Evolutionary conservation across 306 rosid genomes (phyloP), one percentile per base, ranked within the genome.

Genomic region (Leucaena leucocephala): DNA sequence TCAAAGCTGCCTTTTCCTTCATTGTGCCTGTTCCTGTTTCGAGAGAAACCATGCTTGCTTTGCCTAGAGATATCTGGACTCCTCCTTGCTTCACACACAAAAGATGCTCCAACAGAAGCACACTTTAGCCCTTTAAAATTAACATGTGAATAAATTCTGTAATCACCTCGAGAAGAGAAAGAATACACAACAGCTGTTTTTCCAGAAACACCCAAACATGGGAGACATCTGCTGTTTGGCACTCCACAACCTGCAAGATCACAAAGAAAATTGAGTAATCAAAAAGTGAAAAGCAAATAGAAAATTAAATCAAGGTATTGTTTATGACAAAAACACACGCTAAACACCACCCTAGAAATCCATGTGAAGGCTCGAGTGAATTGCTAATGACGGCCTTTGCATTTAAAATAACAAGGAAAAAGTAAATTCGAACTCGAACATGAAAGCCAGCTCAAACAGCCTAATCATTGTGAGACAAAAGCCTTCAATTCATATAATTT

Each of bases 51-150:
- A 0, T 89, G 84, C 85, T 83, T 89, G 85, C 84, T 90, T 81
- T 90, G 97, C 89, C 92, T 90, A 2, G 94, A 81, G 78, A 92
- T 90, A 72, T 95, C 98, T 5, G 98, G 89, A 77, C 85, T 89
- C 82, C 92, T 89, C 85, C 86, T 82, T 49, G 97, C 89, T 83
- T 85, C 80, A 79, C 98, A 95, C 11, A 80, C 87, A 61, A 90
- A 68, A 78, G 93, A 85, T 55, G 82, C 70, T 49, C 89, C 82
- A 55, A 33, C 19, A 34, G 80, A 78, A 75, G 91, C 80, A 79
- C 83, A 82, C 80, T 77, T 89, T 4, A 80, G 74, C 69, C 86
- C 85, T 81, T 82, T 78, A 73, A 89, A 54, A 66, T 82, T 87
- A 49, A 85, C 86, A 78, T 78, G 87, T n/a, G 93, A 81, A 77